A percentile compares a stretch with the other conserved stretches of the same genome.
phyloP scores from a whole-genome alignment of 202 grass and related monocot species.

The Saccharum hybrid region DNA sequence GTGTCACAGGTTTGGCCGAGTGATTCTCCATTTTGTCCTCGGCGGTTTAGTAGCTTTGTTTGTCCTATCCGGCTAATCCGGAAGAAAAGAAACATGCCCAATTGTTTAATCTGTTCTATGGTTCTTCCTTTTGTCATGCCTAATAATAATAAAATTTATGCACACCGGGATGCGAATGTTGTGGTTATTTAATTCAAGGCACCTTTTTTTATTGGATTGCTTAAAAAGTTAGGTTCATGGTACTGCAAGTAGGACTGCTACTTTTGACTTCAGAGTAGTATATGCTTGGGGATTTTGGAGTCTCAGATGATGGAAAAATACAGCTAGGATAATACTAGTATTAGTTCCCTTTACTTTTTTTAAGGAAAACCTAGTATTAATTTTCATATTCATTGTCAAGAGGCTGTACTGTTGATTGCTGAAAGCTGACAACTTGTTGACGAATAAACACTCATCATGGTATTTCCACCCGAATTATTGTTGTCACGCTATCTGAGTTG shows the following conservation, averaged over 20 bases:
- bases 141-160: constrained; percentile 11
- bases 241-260: constrained; percentile 33
- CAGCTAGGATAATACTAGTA: neutral
- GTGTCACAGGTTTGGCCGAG: constrained; percentile 13
- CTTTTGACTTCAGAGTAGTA: constrained; percentile 38
- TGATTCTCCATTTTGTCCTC: constrained; percentile 11
- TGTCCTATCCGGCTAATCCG: constrained; percentile 41
- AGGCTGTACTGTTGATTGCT: neutral
- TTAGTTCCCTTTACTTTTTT: neutral
- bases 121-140: constrained; percentile 4
- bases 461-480: constrained; percentile 41
- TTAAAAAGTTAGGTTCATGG: constrained; percentile 48
- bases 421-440: constrained; percentile 5
- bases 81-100: constrained; percentile 35
- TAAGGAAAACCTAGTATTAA: neutral
- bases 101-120: neutral
- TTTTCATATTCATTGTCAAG: constrained; percentile 3
- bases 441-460: neutral
- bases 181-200: constrained; percentile 3
- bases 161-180: neutral
- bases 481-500: constrained; percentile 12
- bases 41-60: neutral
- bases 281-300: neutral
- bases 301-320: neutral
- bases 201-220: constrained; percentile 37